These are phyloP conservation scores for Cladorrhinum samala DNA, from an alignment of 495 filamentous ascomycete species.

Conservation along the genomic window DNA sequence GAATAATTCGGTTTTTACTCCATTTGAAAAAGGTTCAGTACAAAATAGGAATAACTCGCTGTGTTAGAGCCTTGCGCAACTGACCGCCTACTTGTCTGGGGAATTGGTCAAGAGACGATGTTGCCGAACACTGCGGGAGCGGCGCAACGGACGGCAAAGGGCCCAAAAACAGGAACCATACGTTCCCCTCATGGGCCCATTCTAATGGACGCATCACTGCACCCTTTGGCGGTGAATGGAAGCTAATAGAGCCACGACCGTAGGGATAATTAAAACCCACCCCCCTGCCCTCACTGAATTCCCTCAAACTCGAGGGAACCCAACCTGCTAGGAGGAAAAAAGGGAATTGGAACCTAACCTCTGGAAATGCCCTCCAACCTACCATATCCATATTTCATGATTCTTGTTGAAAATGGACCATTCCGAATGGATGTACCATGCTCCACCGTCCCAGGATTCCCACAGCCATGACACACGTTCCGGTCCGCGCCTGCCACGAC, in stretches of 20 bases:
- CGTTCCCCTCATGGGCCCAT: background rate
- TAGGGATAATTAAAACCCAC: too few relatives aligned
- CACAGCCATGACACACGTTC: too few relatives aligned
- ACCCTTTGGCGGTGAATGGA: background rate
- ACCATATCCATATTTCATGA: too few relatives aligned
- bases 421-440: background rate
- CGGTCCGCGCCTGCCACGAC: background rate
- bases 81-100: too few relatives aligned
- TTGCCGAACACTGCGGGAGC: background rate
- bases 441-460: background rate
- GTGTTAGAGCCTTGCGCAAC: too few relatives aligned
- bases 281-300: background rate
- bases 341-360: too few relatives aligned
- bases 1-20: background rate
- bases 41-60: too few relatives aligned
- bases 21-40: too few relatives aligned
- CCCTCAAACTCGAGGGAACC: background rate
- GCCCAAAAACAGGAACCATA: too few relatives aligned
- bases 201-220: background rate
- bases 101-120: background rate
- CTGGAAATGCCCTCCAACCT: background rate
- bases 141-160: background rate
- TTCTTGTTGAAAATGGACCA: background rate
- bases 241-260: too few relatives aligned
- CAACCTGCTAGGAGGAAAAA: background rate